Conservation (phyloP, 257 asterid species). For the Solanum neorickii region DNA sequence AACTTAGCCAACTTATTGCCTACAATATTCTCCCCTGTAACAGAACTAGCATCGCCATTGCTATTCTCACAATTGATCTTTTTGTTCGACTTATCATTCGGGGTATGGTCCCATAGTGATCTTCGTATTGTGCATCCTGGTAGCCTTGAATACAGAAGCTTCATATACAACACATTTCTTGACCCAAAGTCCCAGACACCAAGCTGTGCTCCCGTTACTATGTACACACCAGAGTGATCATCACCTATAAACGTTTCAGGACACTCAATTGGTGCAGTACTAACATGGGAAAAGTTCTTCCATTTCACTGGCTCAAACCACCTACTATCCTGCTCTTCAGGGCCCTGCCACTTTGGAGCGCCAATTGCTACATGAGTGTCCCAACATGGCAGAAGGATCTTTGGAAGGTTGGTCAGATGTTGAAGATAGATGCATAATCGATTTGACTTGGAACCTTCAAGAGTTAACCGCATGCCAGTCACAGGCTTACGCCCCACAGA, state of each 20-base stretch:
- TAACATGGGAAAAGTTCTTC: slow-evolving; percentile 73
- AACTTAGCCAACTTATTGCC: slow-evolving; percentile 66
- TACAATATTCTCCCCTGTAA: slow-evolving; percentile 20
- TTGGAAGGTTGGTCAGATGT: slow-evolving; percentile 54
- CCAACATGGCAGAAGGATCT: slow-evolving; percentile 71
- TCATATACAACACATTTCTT: slow-evolving; percentile 64
- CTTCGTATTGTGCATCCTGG: slow-evolving; percentile 72
- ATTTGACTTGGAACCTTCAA: slow-evolving; percentile 67
- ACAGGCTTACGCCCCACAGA: slow-evolving; percentile 80
- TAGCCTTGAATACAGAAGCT: slow-evolving; percentile 53
- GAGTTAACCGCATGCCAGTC: slow-evolving; percentile 62
- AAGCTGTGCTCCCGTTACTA: slow-evolving; percentile 79
- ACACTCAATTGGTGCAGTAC: slow-evolving; percentile 76
- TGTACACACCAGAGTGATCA: slow-evolving; percentile 38
- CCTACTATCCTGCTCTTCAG: slow-evolving; percentile 83
- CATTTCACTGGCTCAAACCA: slow-evolving; percentile 88
- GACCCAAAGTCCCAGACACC: slow-evolving; percentile 91
- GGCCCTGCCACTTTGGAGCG: slow-evolving; percentile 91
- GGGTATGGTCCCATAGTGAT: slow-evolving; percentile 63
- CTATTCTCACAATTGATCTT: neutral
- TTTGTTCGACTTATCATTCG: slow-evolving; percentile 29
- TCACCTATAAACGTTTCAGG: slow-evolving; percentile 53
- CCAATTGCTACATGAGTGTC: slow-evolving; percentile 68
- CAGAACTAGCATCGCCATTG: slow-evolving; percentile 30
- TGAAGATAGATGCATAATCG: slow-evolving; percentile 62